Base-by-base conservation (phyloP, 2,329 filamentous ascomycete genomes). In the Bretziella fagacearum region DNA sequence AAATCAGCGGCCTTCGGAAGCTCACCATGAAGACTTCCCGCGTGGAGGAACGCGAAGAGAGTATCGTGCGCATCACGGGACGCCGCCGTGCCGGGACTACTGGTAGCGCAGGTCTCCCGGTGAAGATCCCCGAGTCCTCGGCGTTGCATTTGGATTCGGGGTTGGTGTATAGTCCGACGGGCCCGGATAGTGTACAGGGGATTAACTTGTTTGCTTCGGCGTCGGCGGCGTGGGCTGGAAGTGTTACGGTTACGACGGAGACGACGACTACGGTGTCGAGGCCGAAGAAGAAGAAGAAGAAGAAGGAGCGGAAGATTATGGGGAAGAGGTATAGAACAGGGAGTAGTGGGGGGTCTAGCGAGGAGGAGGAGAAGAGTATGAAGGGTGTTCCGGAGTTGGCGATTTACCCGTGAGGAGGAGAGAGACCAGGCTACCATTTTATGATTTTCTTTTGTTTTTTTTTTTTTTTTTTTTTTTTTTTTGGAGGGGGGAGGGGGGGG, bases 121-220 rank as follows among this genome's bases (percentile, higher is more conserved):
- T 39, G 8, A 39, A 39, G 35, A 39, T 39, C n/a, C 2, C 35
- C 6, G 18, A 23, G 15, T 10, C n/a, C n/a, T n/a, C 13, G 2
- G 35, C 8, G 20, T 18, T 39, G 15, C 17, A 20, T 8, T 33
- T 33, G 13, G 15, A 39, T 23, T n/a, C n/a, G n/a, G 18, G 17
- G 7, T 10, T 39, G 7, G 3, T 39, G 15, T 39, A 39, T 18
- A 39, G 35, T 22, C 40, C 40, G 6, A 46, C 32, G 4, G 39
- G 44, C 32, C 44, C 44, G 10, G 22, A 36, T 13, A 20, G 29
- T 20, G 30, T 37, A 2, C 44, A 46, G 17, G 44, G 23, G 6
- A 27, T 46, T 6, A 46, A 46, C 44, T 27, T 46, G 20, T 46
- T 46, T 26, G 44, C 26, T 7, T 46, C 44, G 13, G 44, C 33